Evolutionary conservation across 1,139 yeast genomes (phyloP), one percentile per base, ranked within the genome.

Genomic region (Yamadazyma atlantica): DNA sequence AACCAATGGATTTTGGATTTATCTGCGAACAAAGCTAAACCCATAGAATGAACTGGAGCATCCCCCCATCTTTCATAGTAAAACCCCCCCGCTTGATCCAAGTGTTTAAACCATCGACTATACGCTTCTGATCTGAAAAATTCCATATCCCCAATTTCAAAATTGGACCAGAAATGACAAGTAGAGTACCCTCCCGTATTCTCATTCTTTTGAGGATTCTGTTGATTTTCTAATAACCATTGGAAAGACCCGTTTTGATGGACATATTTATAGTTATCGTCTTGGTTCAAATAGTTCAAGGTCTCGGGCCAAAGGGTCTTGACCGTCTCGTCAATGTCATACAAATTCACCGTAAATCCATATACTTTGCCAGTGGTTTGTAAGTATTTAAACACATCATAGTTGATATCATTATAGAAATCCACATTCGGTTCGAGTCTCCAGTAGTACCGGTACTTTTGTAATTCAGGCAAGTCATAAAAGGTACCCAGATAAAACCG

Each of bases 11-110:
- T 70, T 43, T 78, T 73, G 11, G 67, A 60, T 48, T 75, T 80
- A 49, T 84, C 88, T 14, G 85, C 85, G 61, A 89, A 86, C 35
- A 88, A 60, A 0, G 82, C 84, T 17, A 87, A 62, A 0, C 90
- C 95, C 32, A 86, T 58, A 1, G 89, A 78, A 56, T 85, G 95
- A 1, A 87, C 90, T 0, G 95, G 95, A 0, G 95, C 95, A 60
- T 86, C 96, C 1, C 96, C 96, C 95, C 95, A 86, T 41, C 95
- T 62, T 57, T 87, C 95, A 51, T 86, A 86, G 55, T 85, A 87
- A 53, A 86, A 86, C 3, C 89, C 89, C 11, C 95, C 95, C 0
- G 80, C 62, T 4, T 68, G 48, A 45, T 87, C 95, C 29, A 87
- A 64, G 53, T 71, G 62, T 34, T 82, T 68, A 46, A 82, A 78